Conservation (phyloP, 805 yeast species). For the Cyberlindnera nakhonratchasimensis region DNA sequence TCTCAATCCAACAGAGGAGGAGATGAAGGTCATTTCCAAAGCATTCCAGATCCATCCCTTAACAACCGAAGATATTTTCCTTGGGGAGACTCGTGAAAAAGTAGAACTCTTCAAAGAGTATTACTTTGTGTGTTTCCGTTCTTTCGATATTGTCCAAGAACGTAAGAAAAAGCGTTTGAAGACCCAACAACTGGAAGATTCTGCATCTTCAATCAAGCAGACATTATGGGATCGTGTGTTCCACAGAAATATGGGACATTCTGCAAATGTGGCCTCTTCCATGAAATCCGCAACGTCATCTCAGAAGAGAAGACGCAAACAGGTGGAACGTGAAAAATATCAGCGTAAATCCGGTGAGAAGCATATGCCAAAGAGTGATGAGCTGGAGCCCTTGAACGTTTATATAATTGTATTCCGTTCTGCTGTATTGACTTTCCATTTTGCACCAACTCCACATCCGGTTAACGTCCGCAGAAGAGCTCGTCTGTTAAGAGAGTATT, state of each 20-base stretch:
- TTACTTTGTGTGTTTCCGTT: conserved; percentile 86
- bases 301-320: conserved; percentile 30
- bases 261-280: conserved; percentile 11
- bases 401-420: conserved; percentile 88
- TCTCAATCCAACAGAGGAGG: conserved; percentile 91
- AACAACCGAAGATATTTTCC: conserved; percentile 90
- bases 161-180: conserved; percentile 38
- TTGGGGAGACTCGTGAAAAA: conserved; percentile 93
- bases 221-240: conserved; percentile 12
- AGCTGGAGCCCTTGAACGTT: conserved; percentile 85
- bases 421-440: conserved; percentile 91
- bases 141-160: conserved; percentile 78
- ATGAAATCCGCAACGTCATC: conserved; percentile 24
- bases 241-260: conserved; percentile 16
- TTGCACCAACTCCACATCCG: conserved; percentile 93
- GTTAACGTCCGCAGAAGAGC: conserved; percentile 94
- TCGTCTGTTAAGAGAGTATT: conserved; percentile 77
- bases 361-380: conserved; percentile 44
- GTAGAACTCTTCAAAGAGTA: conserved; percentile 90
- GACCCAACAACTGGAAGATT: conserved; percentile 1
- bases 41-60: conserved; percentile 95
- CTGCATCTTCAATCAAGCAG: conserved; percentile 6
- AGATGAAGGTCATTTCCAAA: conserved; percentile 86
- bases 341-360: conserved; percentile 44
- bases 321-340: conserved; percentile 34